These are phyloP conservation scores for Pestalotiopsis sp. DNA, from an alignment of 2,329 filamentous ascomycete species.

Conservation along the genomic window DNA sequence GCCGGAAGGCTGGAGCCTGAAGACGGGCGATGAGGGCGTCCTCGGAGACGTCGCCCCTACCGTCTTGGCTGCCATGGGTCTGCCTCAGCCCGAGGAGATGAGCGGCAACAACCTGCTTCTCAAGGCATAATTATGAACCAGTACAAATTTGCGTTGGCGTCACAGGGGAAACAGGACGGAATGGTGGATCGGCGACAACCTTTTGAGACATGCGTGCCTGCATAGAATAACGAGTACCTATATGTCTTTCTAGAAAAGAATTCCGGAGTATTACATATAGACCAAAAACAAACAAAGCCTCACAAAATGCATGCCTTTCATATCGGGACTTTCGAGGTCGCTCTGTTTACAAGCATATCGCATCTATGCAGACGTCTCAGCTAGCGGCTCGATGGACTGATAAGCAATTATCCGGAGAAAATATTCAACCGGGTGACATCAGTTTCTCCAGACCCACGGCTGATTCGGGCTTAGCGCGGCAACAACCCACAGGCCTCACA, in stretches of 20 bases:
- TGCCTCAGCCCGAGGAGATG: slow-evolving; percentile 91
- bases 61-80: slow-evolving; percentile 83
- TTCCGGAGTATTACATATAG: neutral
- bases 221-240: neutral
- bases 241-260: neutral
- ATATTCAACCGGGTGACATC: neutral
- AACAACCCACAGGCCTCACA: slow-evolving; percentile 16
- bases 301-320: neutral
- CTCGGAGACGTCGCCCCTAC: slow-evolving; percentile 97
- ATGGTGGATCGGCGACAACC: neutral
- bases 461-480: slow-evolving; percentile 16
- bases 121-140: slow-evolving; percentile 54
- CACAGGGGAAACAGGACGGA: neutral
- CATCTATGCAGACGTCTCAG: neutral
- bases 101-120: slow-evolving; percentile 80
- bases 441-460: slow-evolving; percentile 9
- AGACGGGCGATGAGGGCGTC: slow-evolving; percentile 78
- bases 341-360: neutral
- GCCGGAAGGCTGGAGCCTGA: slow-evolving; percentile 82
- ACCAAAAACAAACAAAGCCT: neutral
- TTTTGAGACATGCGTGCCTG: neutral
- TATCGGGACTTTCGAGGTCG: neutral
- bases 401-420: slow-evolving; percentile 5
- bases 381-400: neutral
- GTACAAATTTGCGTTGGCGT: neutral